These are phyloP conservation scores for Petunia secreta DNA, from an alignment of 257 asterid species.

Conservation along the genomic window DNA sequence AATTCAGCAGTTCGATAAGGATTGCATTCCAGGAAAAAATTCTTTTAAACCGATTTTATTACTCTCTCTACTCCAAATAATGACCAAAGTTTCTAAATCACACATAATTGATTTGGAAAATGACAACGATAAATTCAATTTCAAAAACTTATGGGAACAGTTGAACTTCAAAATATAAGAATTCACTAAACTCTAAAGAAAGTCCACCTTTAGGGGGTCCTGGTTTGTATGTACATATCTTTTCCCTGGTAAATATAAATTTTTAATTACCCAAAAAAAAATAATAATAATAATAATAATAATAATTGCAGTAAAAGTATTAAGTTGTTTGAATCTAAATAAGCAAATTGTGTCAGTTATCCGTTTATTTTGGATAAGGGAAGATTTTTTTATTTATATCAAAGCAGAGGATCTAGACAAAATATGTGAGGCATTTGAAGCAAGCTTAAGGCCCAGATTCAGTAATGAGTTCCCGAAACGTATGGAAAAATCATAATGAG, in stretches of 20 bases:
- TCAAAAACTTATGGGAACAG: background rate
- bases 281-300: background rate
- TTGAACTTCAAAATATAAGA: background rate
- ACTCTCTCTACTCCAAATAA: background rate
- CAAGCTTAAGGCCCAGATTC: background rate
- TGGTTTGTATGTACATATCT: no score
- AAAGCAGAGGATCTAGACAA: constrained; percentile 5
- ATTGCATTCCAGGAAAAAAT: background rate
- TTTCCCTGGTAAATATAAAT: no score
- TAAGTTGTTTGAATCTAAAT: background rate
- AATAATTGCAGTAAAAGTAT: background rate
- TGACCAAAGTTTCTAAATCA: background rate
- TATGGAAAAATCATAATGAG: background rate
- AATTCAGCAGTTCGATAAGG: background rate
- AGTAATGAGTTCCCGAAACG: background rate
- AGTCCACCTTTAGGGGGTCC: no score
- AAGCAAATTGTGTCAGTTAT: constrained; percentile 7
- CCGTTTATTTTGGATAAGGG: background rate
- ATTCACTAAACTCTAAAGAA: background rate
- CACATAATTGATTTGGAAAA: background rate
- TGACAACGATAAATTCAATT: background rate
- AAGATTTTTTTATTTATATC: background rate
- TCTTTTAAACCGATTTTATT: background rate
- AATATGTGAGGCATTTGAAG: background rate
- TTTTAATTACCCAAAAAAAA: no score